phyloP scores from a whole-genome alignment of 192 early-diverging fungal species.

The Mortierella antarctica region DNA sequence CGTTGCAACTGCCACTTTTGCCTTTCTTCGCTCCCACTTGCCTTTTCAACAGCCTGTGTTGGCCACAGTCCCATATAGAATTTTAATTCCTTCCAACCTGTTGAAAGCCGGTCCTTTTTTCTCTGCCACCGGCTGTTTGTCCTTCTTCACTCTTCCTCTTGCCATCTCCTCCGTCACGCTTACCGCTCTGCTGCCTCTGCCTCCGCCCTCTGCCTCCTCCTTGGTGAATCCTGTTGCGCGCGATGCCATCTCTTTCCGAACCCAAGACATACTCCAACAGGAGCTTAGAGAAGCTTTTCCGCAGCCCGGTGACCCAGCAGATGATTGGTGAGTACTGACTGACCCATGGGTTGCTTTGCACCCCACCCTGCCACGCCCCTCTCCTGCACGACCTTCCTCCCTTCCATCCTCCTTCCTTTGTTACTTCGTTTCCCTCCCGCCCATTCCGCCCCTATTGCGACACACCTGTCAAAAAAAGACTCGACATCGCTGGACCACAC shows the following conservation, averaged over 20 bases:
- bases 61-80: slow-evolving; percentile 45
- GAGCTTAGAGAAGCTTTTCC: slow-evolving; percentile 42
- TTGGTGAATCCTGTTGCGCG: not conserved
- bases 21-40: not conserved
- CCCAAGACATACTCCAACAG: slow-evolving; percentile 52
- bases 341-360: not conserved
- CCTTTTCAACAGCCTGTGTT: not conserved
- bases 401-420: not conserved
- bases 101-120: not conserved
- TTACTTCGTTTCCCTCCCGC: not conserved
- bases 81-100: slow-evolving; percentile 50
- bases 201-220: not conserved
- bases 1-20: not conserved
- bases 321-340: slow-evolving; percentile 43
- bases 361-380: not conserved
- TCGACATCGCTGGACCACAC: no score
- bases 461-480: not conserved
- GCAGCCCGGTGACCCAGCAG: slow-evolving; percentile 51
- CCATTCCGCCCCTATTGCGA: not conserved
- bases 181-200: not conserved
- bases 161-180: not conserved
- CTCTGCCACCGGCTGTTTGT: not conserved
- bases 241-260: slow-evolving; percentile 49
- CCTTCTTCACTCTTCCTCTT: not conserved
- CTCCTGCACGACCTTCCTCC: not conserved